Evolutionary conservation across 345 rosid species (phyloP).

Genomic region (Aurinia saxatilis): DNA sequence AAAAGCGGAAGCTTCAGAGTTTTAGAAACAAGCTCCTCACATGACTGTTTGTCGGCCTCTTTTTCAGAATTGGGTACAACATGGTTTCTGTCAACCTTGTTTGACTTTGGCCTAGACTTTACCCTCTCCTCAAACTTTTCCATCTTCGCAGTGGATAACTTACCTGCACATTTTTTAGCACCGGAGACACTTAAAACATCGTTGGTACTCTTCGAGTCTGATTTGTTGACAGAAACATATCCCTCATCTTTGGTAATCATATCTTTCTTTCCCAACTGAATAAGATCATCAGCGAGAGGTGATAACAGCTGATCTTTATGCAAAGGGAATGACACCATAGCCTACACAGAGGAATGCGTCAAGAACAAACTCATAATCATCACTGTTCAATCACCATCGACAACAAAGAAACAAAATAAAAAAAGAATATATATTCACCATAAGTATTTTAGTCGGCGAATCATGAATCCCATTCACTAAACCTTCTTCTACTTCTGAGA

Average conservation of each 20-base stretch:
- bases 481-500: conserved; percentile 61
- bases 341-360: conserved; percentile 39
- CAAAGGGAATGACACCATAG: conserved; percentile 69
- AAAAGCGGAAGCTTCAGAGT: conserved; percentile 64
- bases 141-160: conserved; percentile 37
- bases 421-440: conserved; percentile 39
- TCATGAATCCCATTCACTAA: conserved; percentile 45
- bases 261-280: conserved; percentile 44
- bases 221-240: conserved; percentile 22
- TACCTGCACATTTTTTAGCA: conserved; percentile 37
- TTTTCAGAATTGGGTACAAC: conserved; percentile 32
- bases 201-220: conserved; percentile 23
- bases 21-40: conserved; percentile 65
- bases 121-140: conserved; percentile 34
- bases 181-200: conserved; percentile 28
- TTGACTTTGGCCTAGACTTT: conserved; percentile 36
- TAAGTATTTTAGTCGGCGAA: conserved; percentile 63
- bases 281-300: conserved; percentile 66
- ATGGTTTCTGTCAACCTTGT: conserved; percentile 27
- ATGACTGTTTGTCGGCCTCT: conserved; percentile 35
- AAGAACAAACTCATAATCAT: conserved; percentile 12
- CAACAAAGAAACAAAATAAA: conserved; percentile 14
- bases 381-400: conserved; percentile 5
- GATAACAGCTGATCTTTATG: conserved; percentile 54
- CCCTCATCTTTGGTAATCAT: conserved; percentile 31